A percentile compares a stretch with the other conserved stretches of the same genome.
phyloP scores from a whole-genome alignment of 768 basidiomycete species.

The Tephrocybe rancida region DNA sequence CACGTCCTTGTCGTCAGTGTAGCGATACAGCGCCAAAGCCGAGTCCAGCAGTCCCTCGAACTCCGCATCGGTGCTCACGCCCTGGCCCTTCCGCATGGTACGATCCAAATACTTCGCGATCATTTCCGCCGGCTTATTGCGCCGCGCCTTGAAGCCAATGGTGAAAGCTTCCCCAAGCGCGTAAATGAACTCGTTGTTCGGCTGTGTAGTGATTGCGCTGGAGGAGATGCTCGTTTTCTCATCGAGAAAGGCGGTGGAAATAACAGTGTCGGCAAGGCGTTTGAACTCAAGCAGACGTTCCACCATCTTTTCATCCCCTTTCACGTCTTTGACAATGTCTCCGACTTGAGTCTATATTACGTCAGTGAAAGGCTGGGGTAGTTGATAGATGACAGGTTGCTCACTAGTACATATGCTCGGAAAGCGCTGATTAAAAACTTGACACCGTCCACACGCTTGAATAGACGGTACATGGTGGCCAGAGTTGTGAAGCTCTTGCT shows the following conservation, averaged over 20 bases:
- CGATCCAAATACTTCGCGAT: slow-evolving; percentile 90
- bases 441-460: slow-evolving; percentile 56
- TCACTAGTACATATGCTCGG: slow-evolving; percentile 61
- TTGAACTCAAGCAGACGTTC: slow-evolving; percentile 71
- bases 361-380: background rate
- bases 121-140: slow-evolving; percentile 89
- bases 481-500: slow-evolving; percentile 46
- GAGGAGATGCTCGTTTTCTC: slow-evolving; percentile 33
- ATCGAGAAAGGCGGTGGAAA: slow-evolving; percentile 53
- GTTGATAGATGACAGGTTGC: background rate
- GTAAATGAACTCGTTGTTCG: slow-evolving; percentile 62
- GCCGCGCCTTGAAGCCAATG: slow-evolving; percentile 71
- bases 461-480: slow-evolving; percentile 58
- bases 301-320: slow-evolving; percentile 79
- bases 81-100: slow-evolving; percentile 87
- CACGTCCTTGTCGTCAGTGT: slow-evolving; percentile 91
- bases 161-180: slow-evolving; percentile 74
- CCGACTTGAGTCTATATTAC: slow-evolving; percentile 52
- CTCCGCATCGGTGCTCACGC: slow-evolving; percentile 58
- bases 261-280: slow-evolving; percentile 50
- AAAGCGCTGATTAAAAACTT: slow-evolving; percentile 62
- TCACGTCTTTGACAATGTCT: slow-evolving; percentile 63
- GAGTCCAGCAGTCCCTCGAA: slow-evolving; percentile 67
- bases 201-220: slow-evolving; percentile 33
- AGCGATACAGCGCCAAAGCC: slow-evolving; percentile 77